Percentiles rank a stretch among this genome's conserved stretches.
These are phyloP conservation scores for Amanita thiersii DNA, from an alignment of 768 basidiomycete species.

Conservation along the genomic window DNA sequence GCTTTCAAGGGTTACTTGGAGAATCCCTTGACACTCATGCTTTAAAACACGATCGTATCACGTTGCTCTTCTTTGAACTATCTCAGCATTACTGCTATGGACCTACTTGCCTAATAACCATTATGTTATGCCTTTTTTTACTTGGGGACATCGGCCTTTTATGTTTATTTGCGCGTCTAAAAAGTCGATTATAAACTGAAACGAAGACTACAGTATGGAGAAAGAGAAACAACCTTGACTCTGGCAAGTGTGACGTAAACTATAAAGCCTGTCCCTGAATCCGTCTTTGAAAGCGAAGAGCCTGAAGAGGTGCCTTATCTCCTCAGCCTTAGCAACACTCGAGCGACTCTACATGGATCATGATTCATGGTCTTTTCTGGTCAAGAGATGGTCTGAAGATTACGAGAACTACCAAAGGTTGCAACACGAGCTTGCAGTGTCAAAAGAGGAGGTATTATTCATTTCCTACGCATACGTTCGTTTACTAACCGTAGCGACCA, in stretches of 20 bases:
- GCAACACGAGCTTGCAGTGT: slow-evolving; percentile 23
- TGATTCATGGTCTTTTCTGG: slow-evolving; percentile 24
- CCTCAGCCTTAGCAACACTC: slow-evolving; percentile 1
- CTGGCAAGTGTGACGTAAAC: not conserved
- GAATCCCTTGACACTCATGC: slow-evolving; percentile 95
- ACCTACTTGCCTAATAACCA: slow-evolving; percentile 8
- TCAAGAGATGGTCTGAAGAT: slow-evolving; percentile 30
- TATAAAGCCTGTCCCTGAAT: not conserved
- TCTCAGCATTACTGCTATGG: slow-evolving; percentile 9
- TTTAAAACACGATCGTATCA: slow-evolving; percentile 39
- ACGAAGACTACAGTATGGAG: too few species aligned
- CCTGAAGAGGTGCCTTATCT: slow-evolving; percentile 3
- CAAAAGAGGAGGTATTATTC: slow-evolving; percentile 20
- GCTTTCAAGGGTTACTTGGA: slow-evolving; percentile 96
- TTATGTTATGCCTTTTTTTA: slow-evolving; percentile 11
- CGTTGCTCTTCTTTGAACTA: not conserved
- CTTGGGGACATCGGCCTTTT: not conserved
- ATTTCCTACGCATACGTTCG: not conserved
- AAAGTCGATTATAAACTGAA: too few species aligned
- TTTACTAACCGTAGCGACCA: not conserved
- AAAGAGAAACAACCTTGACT: too few species aligned
- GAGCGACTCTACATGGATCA: slow-evolving; percentile 20
- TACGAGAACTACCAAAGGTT: slow-evolving; percentile 23
- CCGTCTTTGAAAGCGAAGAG: too few species aligned
- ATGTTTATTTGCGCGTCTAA: too few species aligned